Base-by-base conservation (phyloP, 2,329 filamentous ascomycete species). In the Botrytis sinoallii region DNA sequence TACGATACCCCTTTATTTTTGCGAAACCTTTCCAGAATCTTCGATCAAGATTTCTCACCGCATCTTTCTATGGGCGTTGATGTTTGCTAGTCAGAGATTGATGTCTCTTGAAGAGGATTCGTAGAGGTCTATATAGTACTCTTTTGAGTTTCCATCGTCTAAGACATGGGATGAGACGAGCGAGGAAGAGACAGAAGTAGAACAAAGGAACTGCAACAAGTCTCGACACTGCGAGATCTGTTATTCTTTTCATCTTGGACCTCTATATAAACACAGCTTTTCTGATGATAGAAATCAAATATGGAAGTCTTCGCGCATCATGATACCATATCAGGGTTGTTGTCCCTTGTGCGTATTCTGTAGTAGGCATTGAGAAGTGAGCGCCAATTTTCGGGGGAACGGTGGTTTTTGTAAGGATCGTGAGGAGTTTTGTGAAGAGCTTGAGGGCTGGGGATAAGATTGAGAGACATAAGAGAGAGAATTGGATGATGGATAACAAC, bases 321-420 rank as follows among this genome's bases (percentile, higher is more conserved):
- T 16, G 40, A 42, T 42, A 5, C 5, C 16, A 4, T 32, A 32
- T 32, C 42, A 44, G 18, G 16, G 5, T 20, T 46, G n/a, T 3
- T n/a, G 52, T 18, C 6, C n/a, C 2, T 55, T 29, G 5, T 55
- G n/a, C 3, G 12, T 8, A 29, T 18, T 55, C 6, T 29, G 32
- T 32, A 32, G n/a, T 5, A n/a, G 5, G n/a, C n/a, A n/a, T n/a
- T 52, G 4, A 10, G 25, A 1, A 14, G 25, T n/a, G 12, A 1
- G 12, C 7, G 0, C 44, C 3, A 20, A 0, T 52, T 48, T 25
- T 52, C 1, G 4, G 48, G 25, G 10, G 0, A 10, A 48, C 0
- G 25, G 5, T n/a, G 25, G 10, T 25, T 48, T 48, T 2, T 12
- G 22, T 22, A 2, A 9, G 9, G 0, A 25, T 55, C 5, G 0